These are phyloP conservation scores for Xylaria sp. DNA, from an alignment of 2,329 filamentous ascomycete genomes.

Conservation along the genomic window DNA sequence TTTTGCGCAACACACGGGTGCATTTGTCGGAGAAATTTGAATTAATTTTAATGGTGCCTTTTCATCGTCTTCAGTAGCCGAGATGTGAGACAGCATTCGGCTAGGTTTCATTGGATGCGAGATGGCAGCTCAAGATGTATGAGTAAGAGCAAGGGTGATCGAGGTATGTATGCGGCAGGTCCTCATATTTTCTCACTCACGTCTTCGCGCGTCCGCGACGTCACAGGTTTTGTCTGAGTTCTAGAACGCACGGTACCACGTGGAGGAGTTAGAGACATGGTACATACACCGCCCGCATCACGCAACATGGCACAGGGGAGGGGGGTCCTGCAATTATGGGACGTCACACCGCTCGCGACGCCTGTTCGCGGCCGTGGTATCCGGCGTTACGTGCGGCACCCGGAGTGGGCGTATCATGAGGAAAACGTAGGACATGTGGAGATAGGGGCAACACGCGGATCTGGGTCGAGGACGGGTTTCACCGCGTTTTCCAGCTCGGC, in stretches of 20 bases:
- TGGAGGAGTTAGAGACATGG: not conserved
- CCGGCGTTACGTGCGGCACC: too few species aligned
- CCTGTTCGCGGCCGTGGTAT: too few species aligned
- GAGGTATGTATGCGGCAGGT: not conserved
- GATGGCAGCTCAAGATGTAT: not conserved
- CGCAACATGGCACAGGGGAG: not conserved
- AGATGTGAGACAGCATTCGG: not conserved
- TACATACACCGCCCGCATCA: not conserved
- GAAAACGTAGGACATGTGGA: too few species aligned
- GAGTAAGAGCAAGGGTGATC: not conserved
- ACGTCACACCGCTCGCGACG: not conserved
- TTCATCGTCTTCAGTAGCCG: not conserved
- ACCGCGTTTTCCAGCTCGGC: too few species aligned
- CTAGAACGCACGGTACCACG: not conserved
- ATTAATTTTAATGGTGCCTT: conserved; percentile 14
- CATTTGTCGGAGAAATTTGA: conserved; percentile 16
- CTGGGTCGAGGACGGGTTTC: too few species aligned
- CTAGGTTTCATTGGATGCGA: not conserved
- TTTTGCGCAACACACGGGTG: conserved; percentile 8
- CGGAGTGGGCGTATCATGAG: too few species aligned
- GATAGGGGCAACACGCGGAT: too few species aligned
- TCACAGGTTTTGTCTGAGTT: not conserved
- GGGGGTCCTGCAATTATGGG: not conserved
- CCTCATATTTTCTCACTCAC: not conserved
- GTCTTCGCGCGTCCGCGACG: not conserved